These are phyloP conservation scores for Hemisphaericaspora xylanilytica DNA, from an alignment of 1,139 yeast species.

Conservation along the genomic window DNA sequence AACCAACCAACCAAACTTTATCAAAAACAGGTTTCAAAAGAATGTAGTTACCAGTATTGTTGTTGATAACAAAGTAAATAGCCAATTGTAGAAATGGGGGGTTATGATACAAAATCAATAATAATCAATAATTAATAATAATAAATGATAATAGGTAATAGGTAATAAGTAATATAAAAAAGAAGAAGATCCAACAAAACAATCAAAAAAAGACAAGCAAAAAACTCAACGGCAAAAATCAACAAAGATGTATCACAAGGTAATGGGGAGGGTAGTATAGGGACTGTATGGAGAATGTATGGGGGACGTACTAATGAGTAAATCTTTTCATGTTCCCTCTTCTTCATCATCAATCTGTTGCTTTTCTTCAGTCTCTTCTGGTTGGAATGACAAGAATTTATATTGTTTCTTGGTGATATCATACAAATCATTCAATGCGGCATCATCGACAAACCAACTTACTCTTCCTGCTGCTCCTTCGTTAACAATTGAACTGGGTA, in stretches of 20 bases:
- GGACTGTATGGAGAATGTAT: neutral
- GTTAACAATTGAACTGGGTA: conserved; percentile 91
- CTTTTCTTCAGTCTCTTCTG: conserved; percentile 1
- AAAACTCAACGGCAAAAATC: neutral
- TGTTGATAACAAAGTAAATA: no score
- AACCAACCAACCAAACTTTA: no score
- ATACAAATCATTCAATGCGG: conserved; percentile 82
- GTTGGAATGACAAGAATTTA: conserved; percentile 47
- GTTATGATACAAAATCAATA: no score
- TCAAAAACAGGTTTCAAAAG: no score
- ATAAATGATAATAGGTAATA: no score
- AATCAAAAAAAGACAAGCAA: neutral
- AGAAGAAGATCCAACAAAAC: neutral
- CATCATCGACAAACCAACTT: conserved; percentile 97
- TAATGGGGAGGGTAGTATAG: neutral
- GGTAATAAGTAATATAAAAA: neutral
- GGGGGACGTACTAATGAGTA: neutral
- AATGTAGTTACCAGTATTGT: no score
- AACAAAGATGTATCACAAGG: conserved; percentile 4
- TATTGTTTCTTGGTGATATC: conserved; percentile 73
- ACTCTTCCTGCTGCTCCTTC: conserved; percentile 97
- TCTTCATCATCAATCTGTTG: no score
- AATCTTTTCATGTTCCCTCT: neutral
- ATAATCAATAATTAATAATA: no score
- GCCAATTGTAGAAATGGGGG: no score